Base-by-base conservation (phyloP, 1,139 yeast species). In the Pichiaceae sp. region DNA sequence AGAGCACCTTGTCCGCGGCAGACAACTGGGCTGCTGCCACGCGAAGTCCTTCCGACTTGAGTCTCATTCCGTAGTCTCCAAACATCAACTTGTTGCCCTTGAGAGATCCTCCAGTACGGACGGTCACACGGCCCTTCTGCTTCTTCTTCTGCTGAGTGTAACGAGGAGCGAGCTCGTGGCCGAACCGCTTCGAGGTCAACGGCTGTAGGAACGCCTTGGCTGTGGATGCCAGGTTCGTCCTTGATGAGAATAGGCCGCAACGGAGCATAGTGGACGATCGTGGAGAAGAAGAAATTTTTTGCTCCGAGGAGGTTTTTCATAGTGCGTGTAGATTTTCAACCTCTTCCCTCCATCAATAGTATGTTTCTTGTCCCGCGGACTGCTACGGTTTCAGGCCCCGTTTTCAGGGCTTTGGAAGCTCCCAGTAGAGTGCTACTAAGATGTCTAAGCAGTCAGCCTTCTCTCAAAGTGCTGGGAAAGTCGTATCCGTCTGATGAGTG, bases 121-220 rank as follows among this genome's bases (percentile, higher is more conserved):
- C 96, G 2, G 94, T 75, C 6, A 93, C 96, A 51, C 96, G 72
- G 31, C 99, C 99, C 59, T 91, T 93, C 62, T 86, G 89, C 33
- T 89, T 86, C 63, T 91, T 91, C 51, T 78, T 71, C 40, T 79
- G 70, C 42, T 70, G 66, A 50, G 75, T 78, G 62, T 73, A 81
- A 54, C 95, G 71, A 35, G 96, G 96, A 5, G 91, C 86, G 56
- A 82, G 81, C 56, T 86, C 95, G 59, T 87, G 96, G 51, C 79
- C 78, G 53, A 69, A 72, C 57, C 95, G 72, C 18, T 18, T 32
- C 8, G 19, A 16, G 14, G 33, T 31, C 17, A 21, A 4, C 18
- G 25, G 33, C 18, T n/a, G 7, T 21, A 21, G 11, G 24, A 21
- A 21, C 24, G 24, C 24, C 7, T 7, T 21, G 11, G 24, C 24